phyloP scores from a whole-genome alignment of 306 rosid species.

The Quercus dentata region DNA sequence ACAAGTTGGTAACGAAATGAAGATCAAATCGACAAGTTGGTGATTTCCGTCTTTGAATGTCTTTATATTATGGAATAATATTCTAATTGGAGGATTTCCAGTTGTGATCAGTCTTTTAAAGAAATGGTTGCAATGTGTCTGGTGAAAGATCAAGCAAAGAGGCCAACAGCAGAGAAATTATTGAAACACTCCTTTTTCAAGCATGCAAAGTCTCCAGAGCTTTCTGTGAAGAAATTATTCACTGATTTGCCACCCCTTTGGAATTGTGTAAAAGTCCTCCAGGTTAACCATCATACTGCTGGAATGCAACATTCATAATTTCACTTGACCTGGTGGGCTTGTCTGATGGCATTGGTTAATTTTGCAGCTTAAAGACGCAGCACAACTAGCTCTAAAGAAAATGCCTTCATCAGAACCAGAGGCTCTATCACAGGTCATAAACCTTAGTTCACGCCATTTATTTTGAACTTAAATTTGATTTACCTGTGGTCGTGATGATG shows the following conservation, averaged over 20 bases:
- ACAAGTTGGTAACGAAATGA: too few relatives aligned
- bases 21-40: too few relatives aligned
- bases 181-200: slow-evolving; percentile 90
- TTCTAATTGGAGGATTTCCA: slow-evolving; percentile 96
- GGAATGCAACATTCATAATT: slow-evolving; percentile 8
- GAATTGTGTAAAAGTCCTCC: slow-evolving; percentile 92
- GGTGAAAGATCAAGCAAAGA: slow-evolving; percentile 97
- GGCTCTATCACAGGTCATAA: slow-evolving; percentile 82
- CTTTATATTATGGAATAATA: slow-evolving; percentile 37
- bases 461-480: not conserved
- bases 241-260: slow-evolving; percentile 89
- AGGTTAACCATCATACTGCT: slow-evolving; percentile 51
- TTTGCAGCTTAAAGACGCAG: slow-evolving; percentile 88
- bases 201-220: slow-evolving; percentile 86
- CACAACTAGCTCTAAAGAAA: slow-evolving; percentile 88
- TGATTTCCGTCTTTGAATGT: slow-evolving; percentile 8
- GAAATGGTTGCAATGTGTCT: slow-evolving; percentile 99
- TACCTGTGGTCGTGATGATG: not conserved
- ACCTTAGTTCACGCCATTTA: not conserved
- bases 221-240: slow-evolving; percentile 84
- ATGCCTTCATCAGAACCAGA: slow-evolving; percentile 99
- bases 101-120: slow-evolving; percentile 99
- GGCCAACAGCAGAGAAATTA: slow-evolving; percentile 91
- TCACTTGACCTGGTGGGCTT: slow-evolving; percentile 13
- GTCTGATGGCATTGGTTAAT: slow-evolving; percentile 22